These are phyloP conservation scores for Umbellularia californica DNA, from an alignment of 164 flowering plant species.

Conservation along the genomic window DNA sequence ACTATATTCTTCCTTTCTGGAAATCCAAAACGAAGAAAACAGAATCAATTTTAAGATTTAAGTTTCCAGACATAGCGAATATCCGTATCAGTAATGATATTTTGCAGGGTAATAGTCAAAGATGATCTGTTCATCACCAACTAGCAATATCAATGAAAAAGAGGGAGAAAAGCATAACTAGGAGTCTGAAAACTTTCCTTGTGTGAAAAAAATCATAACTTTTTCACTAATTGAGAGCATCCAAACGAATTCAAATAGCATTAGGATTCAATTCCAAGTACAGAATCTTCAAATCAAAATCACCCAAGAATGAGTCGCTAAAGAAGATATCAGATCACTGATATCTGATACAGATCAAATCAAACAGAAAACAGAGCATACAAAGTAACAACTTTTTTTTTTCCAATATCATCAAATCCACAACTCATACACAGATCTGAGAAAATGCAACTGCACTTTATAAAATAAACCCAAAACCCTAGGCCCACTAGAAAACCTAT, in stretches of 20 bases:
- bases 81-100: background rate
- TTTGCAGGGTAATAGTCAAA: too few species aligned
- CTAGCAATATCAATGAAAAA: too few species aligned
- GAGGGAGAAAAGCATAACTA: too few species aligned
- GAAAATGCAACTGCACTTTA: background rate
- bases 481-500: background rate
- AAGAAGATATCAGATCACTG: too few species aligned
- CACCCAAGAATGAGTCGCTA: too few species aligned
- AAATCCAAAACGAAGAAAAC: background rate
- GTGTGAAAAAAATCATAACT: too few species aligned
- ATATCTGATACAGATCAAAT: background rate
- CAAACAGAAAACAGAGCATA: background rate
- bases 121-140: too few species aligned
- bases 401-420: background rate
- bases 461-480: background rate
- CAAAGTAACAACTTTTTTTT: background rate
- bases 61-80: background rate
- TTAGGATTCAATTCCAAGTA: too few species aligned
- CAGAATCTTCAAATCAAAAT: too few species aligned
- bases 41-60: background rate
- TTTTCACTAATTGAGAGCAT: too few species aligned
- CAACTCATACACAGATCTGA: background rate
- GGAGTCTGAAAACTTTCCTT: too few species aligned
- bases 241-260: too few species aligned
- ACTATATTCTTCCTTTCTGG: background rate